Base-by-base conservation (phyloP, 768 basidiomycete genomes). In the Boletus huronensis region DNA sequence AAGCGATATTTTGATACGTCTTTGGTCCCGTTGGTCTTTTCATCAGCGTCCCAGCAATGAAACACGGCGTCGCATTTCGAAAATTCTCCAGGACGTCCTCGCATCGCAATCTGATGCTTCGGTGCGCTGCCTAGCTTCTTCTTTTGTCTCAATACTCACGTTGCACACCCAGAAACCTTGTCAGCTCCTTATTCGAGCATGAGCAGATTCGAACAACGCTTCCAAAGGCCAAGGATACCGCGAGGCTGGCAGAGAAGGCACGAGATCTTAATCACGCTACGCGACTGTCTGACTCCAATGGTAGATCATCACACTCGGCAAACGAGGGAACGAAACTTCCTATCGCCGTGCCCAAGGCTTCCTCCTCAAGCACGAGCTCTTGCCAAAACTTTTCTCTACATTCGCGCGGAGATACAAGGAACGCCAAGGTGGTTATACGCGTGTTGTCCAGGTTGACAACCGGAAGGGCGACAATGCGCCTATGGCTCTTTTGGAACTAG, bases 181-280 rank as follows among this genome's bases (percentile, higher is more conserved):
- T 99, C 58, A 90, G 93, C 25, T 94, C 93, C 5, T 80, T 98
- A 32, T 81, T 99, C 53, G 85, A 98, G 66, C 93, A 98, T 73
- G 93, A 97, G 66, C 90, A 92, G 67, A 93, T 99, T 68, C 88
- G 90, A 70, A 98, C 97, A 6, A 99, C 97, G 0, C 74, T 98
- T 16, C 88, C 96, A 31, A 98, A 98, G 72, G 97, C 97, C 3
- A 87, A 89, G 68, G 94, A 97, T 63, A 76, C 94, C 5, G 92
- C 92, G 14, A 80, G 93, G 61, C 75, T 98, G 49, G 95, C 94
- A 16, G 96, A 99, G 67, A 95, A 96, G 85, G 94, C 87, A 54
- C 21, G 63, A 17, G 26, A 17, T 32, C 14, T 6, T 14, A 26
- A 9, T 25, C 19, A 6, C 29, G 38, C 35, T 50, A 35, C 35